Conservation (phyloP, 2,329 filamentous ascomycete species). For the Monosporascus sp. region DNA sequence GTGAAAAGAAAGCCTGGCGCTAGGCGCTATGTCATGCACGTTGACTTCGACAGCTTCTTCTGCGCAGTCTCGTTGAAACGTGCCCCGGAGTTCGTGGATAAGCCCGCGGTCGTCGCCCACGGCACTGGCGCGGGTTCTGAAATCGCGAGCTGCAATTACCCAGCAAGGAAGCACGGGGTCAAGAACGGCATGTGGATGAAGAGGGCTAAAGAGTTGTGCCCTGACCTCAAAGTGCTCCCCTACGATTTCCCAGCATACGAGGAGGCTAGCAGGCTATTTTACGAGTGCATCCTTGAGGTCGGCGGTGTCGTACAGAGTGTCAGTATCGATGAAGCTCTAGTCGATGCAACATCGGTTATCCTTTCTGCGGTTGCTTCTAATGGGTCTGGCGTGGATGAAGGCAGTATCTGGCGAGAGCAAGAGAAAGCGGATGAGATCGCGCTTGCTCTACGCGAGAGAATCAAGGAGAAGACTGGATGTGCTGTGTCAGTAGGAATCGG, state of each 20-base stretch:
- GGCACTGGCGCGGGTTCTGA: slow-evolving; percentile 81
- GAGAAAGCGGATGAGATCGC: slow-evolving; percentile 71
- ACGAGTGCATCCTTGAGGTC: slow-evolving; percentile 72
- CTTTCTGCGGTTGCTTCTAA: slow-evolving; percentile 60
- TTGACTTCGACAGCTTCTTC: slow-evolving; percentile 98
- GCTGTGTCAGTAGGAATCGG: slow-evolving; percentile 91
- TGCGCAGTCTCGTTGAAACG: slow-evolving; percentile 83
- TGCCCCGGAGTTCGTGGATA: slow-evolving; percentile 67
- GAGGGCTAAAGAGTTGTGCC: slow-evolving; percentile 73
- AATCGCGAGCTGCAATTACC: slow-evolving; percentile 96
- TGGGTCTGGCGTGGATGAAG: slow-evolving; percentile 60
- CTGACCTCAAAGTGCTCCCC: slow-evolving; percentile 80
- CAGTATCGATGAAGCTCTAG: slow-evolving; percentile 88
- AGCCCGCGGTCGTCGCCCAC: slow-evolving; percentile 86
- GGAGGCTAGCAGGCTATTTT: slow-evolving; percentile 82
- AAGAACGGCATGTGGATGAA: slow-evolving; percentile 99
- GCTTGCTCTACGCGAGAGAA: slow-evolving; percentile 56
- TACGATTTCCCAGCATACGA: slow-evolving; percentile 97
- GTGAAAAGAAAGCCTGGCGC: slow-evolving; percentile 53
- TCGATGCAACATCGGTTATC: slow-evolving; percentile 74
- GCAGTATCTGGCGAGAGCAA: slow-evolving; percentile 71
- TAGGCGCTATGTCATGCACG: slow-evolving; percentile 82
- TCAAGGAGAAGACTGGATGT: slow-evolving; percentile 74
- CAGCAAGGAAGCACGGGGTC: slow-evolving; percentile 76
- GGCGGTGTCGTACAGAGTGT: slow-evolving; percentile 90